A percentile compares a stretch with the other conserved stretches of the same genome.
Evolutionary conservation across 73 alveolate species (phyloP).

Genomic region (Blepharisma japonicum): DNA sequence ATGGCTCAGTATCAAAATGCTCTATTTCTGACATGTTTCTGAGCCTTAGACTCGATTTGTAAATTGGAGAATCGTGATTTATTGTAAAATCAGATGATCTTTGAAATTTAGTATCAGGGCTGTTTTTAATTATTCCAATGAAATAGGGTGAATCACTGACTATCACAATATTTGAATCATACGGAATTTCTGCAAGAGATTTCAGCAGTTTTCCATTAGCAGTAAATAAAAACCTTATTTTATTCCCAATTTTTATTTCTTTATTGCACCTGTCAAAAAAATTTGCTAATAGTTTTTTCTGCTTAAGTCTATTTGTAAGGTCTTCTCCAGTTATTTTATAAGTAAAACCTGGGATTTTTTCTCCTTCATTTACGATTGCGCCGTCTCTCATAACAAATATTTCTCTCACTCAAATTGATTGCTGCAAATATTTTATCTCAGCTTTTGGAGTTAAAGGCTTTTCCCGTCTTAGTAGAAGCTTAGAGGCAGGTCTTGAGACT

Average conservation of each 20-base stretch:
- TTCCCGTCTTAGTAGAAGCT: not conserved
- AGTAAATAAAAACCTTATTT: not conserved
- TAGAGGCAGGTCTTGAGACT: not conserved
- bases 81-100: too few species aligned
- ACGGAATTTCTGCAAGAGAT: constrained; percentile 6
- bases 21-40: too few species aligned
- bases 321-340: not conserved
- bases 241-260: not conserved
- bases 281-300: not conserved
- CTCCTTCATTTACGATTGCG: not conserved
- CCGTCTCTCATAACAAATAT: not conserved
- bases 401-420: not conserved
- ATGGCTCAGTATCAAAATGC: not conserved
- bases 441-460: not conserved
- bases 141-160: too few species aligned
- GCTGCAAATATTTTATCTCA: not conserved
- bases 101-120: too few species aligned
- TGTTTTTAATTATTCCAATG: too few species aligned
- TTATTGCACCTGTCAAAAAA: not conserved
- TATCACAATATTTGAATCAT: not conserved
- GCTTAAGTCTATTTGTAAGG: not conserved
- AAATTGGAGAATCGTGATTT: too few species aligned
- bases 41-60: too few species aligned
- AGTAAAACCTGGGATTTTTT: not conserved
- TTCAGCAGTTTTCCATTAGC: not conserved